Percentiles rank a stretch among this genome's conserved stretches.
phyloP scores from a whole-genome alignment of 2,329 filamentous ascomycete species.

The Fusarium aywerte region DNA sequence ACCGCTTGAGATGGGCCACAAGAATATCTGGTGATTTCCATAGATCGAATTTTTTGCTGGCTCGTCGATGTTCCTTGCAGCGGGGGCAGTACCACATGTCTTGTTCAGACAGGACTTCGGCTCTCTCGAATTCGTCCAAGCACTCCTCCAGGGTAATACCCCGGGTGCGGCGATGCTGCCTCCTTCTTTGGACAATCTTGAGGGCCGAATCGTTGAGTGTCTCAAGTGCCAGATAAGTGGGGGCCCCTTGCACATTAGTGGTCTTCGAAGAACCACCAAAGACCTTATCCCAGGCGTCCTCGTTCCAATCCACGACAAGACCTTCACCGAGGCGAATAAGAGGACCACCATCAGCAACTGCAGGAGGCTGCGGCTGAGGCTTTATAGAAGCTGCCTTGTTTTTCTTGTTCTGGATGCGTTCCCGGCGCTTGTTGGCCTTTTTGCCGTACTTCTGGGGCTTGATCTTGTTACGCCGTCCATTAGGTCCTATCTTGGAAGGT shows the following conservation, averaged over 20 bases:
- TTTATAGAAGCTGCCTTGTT: slow-evolving; percentile 49
- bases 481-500: slow-evolving; percentile 43
- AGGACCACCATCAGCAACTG: slow-evolving; percentile 63
- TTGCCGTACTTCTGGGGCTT: slow-evolving; percentile 61
- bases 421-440: slow-evolving; percentile 60
- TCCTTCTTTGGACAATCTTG: slow-evolving; percentile 69
- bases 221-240: slow-evolving; percentile 66
- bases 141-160: slow-evolving; percentile 91
- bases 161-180: slow-evolving; percentile 64
- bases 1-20: slow-evolving; percentile 94
- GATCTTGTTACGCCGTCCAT: slow-evolving; percentile 62
- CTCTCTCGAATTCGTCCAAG: slow-evolving; percentile 92
- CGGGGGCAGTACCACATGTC: slow-evolving; percentile 98
- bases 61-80: slow-evolving; percentile 92
- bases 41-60: slow-evolving; percentile 95
- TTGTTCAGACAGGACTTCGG: slow-evolving; percentile 91
- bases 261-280: slow-evolving; percentile 64
- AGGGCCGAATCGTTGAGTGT: slow-evolving; percentile 72
- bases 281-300: slow-evolving; percentile 74
- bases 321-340: slow-evolving; percentile 84
- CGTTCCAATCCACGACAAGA: slow-evolving; percentile 86
- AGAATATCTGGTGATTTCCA: slow-evolving; percentile 98
- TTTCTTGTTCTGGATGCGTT: slow-evolving; percentile 57
- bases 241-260: slow-evolving; percentile 65
- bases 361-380: slow-evolving; percentile 53